Evolutionary conservation across 305 asterid genomes (phyloP).

Genomic region (Ilex paraguariensis): DNA sequence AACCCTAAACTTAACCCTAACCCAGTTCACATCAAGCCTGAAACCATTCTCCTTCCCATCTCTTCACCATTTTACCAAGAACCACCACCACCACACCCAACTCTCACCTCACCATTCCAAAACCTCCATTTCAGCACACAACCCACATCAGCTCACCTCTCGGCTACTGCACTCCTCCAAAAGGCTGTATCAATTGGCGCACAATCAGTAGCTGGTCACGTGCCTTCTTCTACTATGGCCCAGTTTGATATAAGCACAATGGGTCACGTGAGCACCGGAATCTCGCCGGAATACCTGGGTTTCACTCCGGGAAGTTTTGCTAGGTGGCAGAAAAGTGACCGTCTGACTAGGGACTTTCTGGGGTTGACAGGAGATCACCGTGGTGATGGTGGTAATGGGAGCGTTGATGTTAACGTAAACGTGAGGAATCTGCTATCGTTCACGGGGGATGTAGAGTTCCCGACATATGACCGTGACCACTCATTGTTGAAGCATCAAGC

Average conservation of each 20-base stretch:
- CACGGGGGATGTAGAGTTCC: conserved; percentile 37
- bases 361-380: conserved; percentile 57
- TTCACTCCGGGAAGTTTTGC: conserved; percentile 16
- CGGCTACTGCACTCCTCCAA: conserved; percentile 80
- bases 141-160: conserved; percentile 30
- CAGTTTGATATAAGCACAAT: conserved; percentile 39
- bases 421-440: conserved; percentile 36
- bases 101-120: conserved; percentile 27
- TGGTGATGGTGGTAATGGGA: conserved; percentile 6
- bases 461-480: conserved; percentile 33
- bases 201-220: conserved; percentile 26
- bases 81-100: conserved; percentile 7
- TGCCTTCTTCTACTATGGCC: conserved; percentile 61
- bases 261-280: conserved; percentile 23
- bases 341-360: conserved; percentile 66
- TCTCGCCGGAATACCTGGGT: conserved; percentile 19
- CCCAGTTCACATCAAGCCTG: conserved; percentile 38
- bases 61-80: conserved; percentile 42
- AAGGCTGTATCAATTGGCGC: conserved; percentile 52
- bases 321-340: conserved; percentile 52
- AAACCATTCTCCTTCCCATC: conserved; percentile 36
- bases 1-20: conserved; percentile 3
- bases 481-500: conserved; percentile 47
- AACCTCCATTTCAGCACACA: conserved; percentile 16
- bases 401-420: conserved; percentile 12